Conservation (phyloP, 805 yeast genomes). For the Phaffomyces antillensis region DNA sequence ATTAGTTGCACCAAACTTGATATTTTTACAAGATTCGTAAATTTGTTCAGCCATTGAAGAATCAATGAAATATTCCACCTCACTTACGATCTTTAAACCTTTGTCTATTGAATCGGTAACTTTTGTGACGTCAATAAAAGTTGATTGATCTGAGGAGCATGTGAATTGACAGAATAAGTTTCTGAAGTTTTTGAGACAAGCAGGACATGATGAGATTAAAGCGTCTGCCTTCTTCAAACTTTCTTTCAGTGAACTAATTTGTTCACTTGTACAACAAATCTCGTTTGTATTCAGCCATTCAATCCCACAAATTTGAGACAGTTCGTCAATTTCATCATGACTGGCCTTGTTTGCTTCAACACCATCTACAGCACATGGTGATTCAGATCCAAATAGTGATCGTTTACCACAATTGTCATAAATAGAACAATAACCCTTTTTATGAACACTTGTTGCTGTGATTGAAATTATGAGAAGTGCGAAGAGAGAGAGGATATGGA, state of each 20-base stretch:
- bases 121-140: slow-evolving; percentile 62
- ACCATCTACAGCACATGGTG: slow-evolving; percentile 70
- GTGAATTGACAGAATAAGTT: slow-evolving; percentile 83
- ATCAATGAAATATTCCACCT: slow-evolving; percentile 56
- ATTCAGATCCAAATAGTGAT: slow-evolving; percentile 64
- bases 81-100: slow-evolving; percentile 58
- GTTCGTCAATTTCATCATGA: slow-evolving; percentile 33
- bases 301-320: slow-evolving; percentile 65
- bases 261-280: slow-evolving; percentile 69
- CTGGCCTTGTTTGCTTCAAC: slow-evolving; percentile 41
- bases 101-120: slow-evolving; percentile 37
- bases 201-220: slow-evolving; percentile 85
- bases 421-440: slow-evolving; percentile 25
- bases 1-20: slow-evolving; percentile 90
- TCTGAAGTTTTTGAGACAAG: slow-evolving; percentile 80
- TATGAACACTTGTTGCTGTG: neutral
- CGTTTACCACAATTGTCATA: slow-evolving; percentile 65
- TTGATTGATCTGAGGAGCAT: slow-evolving; percentile 79
- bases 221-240: slow-evolving; percentile 72
- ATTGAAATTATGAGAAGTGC: neutral
- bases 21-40: slow-evolving; percentile 79
- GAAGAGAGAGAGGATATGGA: neutral
- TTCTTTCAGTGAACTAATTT: slow-evolving; percentile 45
- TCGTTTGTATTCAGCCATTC: slow-evolving; percentile 43
- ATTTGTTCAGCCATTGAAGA: slow-evolving; percentile 53